These are phyloP conservation scores for Boeremia lycopersici DNA, from an alignment of 2,329 filamentous ascomycete genomes.

Conservation along the genomic window DNA sequence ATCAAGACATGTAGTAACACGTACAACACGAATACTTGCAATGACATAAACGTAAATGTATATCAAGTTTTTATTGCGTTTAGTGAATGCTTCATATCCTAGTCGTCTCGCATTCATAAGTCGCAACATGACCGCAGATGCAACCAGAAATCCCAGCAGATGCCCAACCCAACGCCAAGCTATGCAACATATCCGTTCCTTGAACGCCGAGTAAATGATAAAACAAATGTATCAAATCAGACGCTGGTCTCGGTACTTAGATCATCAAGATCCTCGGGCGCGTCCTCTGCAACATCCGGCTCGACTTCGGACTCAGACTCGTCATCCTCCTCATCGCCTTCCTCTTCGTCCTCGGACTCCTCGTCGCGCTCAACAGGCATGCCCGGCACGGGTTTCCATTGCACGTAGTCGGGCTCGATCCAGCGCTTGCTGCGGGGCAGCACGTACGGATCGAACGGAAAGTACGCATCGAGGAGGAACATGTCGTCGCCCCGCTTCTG, in stretches of 20 bases:
- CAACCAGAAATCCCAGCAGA: not conserved
- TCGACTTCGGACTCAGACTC: conserved; percentile 38
- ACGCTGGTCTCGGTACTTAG: conserved; percentile 19
- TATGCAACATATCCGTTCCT: conserved; percentile 5
- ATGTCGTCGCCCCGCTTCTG: conserved; percentile 72
- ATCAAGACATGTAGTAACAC: not conserved
- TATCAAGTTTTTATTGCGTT: conserved; percentile 3
- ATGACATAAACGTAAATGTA: not conserved
- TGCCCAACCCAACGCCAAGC: conserved; percentile 6
- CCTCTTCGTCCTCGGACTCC: conserved; percentile 22
- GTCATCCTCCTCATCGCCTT: conserved; percentile 36
- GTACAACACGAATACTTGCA: not conserved
- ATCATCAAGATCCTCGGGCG: conserved; percentile 19
- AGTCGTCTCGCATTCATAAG: not conserved
- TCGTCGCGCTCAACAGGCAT: conserved; percentile 53
- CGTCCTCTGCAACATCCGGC: not conserved
- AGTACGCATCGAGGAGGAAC: conserved; percentile 90
- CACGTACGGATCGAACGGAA: conserved; percentile 96
- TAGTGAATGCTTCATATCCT: not conserved
- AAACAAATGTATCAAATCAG: not conserved
- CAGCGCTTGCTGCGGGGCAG: conserved; percentile 85
- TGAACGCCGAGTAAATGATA: conserved; percentile 2
- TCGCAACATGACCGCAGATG: not conserved
- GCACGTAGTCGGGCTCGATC: conserved; percentile 67
- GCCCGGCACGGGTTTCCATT: conserved; percentile 47